phyloP scores from a whole-genome alignment of 106 monocot species.

The Posidonia australis region DNA sequence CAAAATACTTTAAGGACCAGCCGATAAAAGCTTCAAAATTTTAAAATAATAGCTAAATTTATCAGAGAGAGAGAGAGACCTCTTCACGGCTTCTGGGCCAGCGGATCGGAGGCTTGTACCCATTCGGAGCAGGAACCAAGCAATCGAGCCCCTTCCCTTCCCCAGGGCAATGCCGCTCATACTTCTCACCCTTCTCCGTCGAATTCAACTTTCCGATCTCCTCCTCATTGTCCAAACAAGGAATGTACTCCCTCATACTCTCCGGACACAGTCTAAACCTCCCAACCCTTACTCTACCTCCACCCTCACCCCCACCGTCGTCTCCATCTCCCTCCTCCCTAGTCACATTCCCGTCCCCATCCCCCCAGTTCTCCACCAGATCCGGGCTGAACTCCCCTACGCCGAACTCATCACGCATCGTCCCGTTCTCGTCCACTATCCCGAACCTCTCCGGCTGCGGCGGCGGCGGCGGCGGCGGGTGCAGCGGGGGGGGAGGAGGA shows the following conservation, averaged over 20 bases:
- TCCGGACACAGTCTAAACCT: slow-evolving; percentile 49
- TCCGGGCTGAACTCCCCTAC: slow-evolving; percentile 34
- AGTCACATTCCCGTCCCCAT: slow-evolving; percentile 11
- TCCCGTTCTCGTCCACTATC: slow-evolving; percentile 63
- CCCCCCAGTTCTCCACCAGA: slow-evolving; percentile 19
- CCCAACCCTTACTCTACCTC: slow-evolving; percentile 18
- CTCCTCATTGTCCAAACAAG: slow-evolving; percentile 81
- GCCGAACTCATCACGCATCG: slow-evolving; percentile 51
- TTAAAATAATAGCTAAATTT: too few species aligned
- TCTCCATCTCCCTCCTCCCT: slow-evolving; percentile 2
- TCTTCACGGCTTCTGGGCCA: slow-evolving; percentile 88
- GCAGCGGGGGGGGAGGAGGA: too few species aligned
- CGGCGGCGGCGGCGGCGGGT: slow-evolving; percentile 20
- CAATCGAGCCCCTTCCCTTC: slow-evolving; percentile 44
- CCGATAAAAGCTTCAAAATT: too few species aligned
- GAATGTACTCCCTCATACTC: slow-evolving; percentile 71
- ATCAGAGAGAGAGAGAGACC: slow-evolving; percentile 22
- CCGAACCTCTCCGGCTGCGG: slow-evolving; percentile 44
- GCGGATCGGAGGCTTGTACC: slow-evolving; percentile 65
- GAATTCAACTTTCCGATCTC: slow-evolving; percentile 50
- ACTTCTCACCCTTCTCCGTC: slow-evolving; percentile 66
- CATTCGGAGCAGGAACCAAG: slow-evolving; percentile 56
- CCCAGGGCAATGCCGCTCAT: slow-evolving; percentile 65
- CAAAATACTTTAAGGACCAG: too few species aligned
- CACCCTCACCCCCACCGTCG: slow-evolving; percentile 1